phyloP scores from a whole-genome alignment of 371 early-diverging fungal species.

The Mycotypha africana region DNA sequence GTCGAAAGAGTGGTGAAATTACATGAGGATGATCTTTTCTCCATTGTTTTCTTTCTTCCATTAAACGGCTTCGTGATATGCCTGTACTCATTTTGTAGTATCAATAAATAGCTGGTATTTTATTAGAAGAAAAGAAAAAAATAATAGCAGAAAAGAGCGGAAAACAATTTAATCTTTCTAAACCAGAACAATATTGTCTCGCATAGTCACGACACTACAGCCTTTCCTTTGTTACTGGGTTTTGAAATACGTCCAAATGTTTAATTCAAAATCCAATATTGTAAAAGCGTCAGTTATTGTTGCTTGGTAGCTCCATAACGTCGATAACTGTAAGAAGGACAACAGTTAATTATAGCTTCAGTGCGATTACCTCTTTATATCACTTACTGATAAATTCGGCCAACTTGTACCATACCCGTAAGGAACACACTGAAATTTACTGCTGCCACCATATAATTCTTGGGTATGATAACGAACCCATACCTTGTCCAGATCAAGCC shows the following conservation, averaged over 20 bases:
- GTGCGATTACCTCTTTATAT: too few species aligned
- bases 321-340: too few species aligned
- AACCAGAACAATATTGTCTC: too few species aligned
- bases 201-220: too few species aligned
- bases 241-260: too few species aligned
- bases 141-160: not conserved
- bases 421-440: slow-evolving; percentile 88
- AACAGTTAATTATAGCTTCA: too few species aligned
- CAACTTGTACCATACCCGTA: slow-evolving; percentile 46
- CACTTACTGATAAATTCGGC: not conserved
- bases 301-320: too few species aligned
- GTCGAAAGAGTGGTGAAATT: slow-evolving; percentile 10
- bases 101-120: not conserved
- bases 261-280: too few species aligned
- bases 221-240: too few species aligned
- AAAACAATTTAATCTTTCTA: too few species aligned
- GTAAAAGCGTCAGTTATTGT: too few species aligned
- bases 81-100: slow-evolving; percentile 62
- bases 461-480: slow-evolving; percentile 81
- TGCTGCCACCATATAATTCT: slow-evolving; percentile 73
- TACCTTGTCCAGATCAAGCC: slow-evolving; percentile 93
- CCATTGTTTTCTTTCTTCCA: slow-evolving; percentile 97
- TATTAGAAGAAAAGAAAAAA: slow-evolving; percentile 2
- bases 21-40: slow-evolving; percentile 94
- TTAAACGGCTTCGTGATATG: slow-evolving; percentile 73